Conservation (phyloP, 2,329 filamentous ascomycete genomes). For the Phoma sp. region DNA sequence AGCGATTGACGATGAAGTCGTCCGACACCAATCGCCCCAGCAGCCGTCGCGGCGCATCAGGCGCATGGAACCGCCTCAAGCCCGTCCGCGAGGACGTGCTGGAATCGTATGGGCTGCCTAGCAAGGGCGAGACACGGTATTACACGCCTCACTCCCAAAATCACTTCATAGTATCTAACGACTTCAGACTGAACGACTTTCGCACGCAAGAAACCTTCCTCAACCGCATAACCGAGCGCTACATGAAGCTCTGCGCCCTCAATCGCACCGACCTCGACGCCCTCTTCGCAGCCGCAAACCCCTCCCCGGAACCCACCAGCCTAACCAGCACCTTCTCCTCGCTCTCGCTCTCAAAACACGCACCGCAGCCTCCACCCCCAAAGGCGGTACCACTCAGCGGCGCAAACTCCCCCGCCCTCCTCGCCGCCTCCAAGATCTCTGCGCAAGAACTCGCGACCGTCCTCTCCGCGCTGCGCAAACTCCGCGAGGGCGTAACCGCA, state of each 20-base stretch:
- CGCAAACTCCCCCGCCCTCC: constrained; percentile 31
- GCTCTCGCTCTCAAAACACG: constrained; percentile 30
- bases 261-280: constrained; percentile 76
- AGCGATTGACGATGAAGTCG: constrained; percentile 34
- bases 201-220: constrained; percentile 87
- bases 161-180: too few relatives aligned
- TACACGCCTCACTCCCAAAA: constrained; percentile 25
- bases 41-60: constrained; percentile 48
- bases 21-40: constrained; percentile 43
- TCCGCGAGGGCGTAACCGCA: constrained; percentile 87
- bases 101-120: constrained; percentile 82
- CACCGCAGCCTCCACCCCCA: constrained; percentile 19
- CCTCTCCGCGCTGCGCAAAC: constrained; percentile 84
- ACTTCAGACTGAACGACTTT: constrained; percentile 61
- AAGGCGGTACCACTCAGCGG: constrained; percentile 10
- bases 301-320: constrained; percentile 24
- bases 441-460: constrained; percentile 72
- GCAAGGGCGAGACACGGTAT: constrained; percentile 92
- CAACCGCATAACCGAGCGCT: constrained; percentile 84
- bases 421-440: constrained; percentile 38
- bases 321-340: constrained; percentile 20
- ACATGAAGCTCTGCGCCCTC: constrained; percentile 86
- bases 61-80: constrained; percentile 63
- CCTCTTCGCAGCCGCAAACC: constrained; percentile 72
- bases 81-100: constrained; percentile 78